phyloP scores from a whole-genome alignment of 306 rosid species.

The Mimosa bimucronata region DNA sequence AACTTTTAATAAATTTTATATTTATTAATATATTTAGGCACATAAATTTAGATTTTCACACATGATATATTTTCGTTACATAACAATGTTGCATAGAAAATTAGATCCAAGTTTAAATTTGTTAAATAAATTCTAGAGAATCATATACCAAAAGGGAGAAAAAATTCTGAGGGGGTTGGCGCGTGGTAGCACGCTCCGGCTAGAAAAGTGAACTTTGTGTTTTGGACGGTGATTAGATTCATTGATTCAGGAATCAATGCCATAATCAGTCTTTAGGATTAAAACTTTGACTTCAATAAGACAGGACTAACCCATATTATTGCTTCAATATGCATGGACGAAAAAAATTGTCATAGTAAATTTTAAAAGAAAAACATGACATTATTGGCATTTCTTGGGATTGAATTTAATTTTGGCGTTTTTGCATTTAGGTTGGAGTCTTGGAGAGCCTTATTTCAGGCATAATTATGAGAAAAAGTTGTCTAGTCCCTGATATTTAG shows the following conservation, averaged over 20 bases:
- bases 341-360: not conserved
- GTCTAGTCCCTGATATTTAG: not conserved
- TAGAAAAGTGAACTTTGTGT: not conserved
- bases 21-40: not conserved
- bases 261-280: not conserved
- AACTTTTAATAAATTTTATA: not conserved
- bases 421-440: not conserved
- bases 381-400: not conserved
- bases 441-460: not conserved
- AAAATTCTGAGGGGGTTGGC: not conserved
- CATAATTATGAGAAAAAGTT: not conserved
- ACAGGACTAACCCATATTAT: not conserved
- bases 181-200: not conserved
- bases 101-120: not conserved
- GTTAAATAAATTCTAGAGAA: not conserved
- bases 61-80: not conserved
- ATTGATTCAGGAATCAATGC: not conserved
- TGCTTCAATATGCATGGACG: not conserved
- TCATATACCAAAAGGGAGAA: not conserved
- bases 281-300: not conserved
- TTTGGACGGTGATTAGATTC: conserved; percentile 1
- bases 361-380: not conserved
- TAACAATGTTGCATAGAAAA: not conserved
- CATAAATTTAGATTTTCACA: not conserved
- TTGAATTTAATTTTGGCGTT: not conserved